Percentiles rank a stretch among this genome's conserved stretches.
phyloP scores from a whole-genome alignment of 257 asterid genomes.

The Solanum neorickii region DNA sequence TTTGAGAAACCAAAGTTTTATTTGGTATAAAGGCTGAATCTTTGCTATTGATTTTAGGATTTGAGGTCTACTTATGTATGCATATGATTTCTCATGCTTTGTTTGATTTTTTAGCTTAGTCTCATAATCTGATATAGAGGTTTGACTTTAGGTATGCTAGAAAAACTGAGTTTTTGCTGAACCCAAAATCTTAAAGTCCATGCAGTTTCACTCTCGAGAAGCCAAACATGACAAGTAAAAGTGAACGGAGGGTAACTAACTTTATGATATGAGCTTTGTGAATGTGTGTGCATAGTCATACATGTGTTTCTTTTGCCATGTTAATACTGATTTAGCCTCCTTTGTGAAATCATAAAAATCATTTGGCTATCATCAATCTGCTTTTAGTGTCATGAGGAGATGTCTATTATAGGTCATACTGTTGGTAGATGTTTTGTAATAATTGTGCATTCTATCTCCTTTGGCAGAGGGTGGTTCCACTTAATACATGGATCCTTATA shows the following conservation, averaged over 20 bases:
- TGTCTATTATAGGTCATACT: too few relatives aligned
- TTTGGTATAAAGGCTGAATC: background rate
- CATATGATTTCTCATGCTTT: background rate
- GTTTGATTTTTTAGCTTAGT: background rate
- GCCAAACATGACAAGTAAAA: background rate
- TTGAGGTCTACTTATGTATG: background rate
- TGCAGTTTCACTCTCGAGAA: background rate
- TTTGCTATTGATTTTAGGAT: background rate
- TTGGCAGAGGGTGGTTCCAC: conserved; percentile 73
- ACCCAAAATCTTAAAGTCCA: background rate
- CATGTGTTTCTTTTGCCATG: background rate
- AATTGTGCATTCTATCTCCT: background rate
- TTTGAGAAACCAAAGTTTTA: background rate
- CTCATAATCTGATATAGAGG: background rate
- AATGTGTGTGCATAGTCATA: background rate
- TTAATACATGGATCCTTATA: conserved; percentile 75
- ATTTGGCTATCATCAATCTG: background rate
- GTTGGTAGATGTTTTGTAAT: background rate
- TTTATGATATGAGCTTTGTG: background rate
- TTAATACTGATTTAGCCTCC: background rate
- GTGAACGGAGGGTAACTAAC: background rate
- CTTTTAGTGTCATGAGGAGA: too few relatives aligned
- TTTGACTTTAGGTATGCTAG: background rate
- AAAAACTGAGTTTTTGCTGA: background rate
- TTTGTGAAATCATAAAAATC: background rate